Conservation (phyloP, 139 green algal genomes). For the Bryopsis sp. region DNA sequence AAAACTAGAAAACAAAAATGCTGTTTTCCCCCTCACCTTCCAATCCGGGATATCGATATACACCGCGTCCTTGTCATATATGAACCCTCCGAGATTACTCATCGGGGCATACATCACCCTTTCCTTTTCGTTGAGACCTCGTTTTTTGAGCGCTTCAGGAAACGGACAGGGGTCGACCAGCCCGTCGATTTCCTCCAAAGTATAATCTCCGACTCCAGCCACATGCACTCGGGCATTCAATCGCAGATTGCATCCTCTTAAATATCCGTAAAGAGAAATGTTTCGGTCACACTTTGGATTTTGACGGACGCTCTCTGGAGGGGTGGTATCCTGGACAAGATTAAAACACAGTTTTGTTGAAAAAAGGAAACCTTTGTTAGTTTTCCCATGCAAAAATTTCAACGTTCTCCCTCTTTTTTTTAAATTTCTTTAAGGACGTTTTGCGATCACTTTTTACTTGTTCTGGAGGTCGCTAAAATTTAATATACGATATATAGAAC, state of each 20-base stretch:
- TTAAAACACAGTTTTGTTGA: not conserved
- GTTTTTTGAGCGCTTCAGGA: slow-evolving; percentile 59
- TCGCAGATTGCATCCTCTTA: slow-evolving; percentile 78
- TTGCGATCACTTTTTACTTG: no score
- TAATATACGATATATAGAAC: no score
- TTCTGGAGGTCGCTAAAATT: no score
- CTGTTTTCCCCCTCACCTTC: slow-evolving; percentile 73
- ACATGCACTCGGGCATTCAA: slow-evolving; percentile 63
- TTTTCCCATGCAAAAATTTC: no score
- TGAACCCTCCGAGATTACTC: slow-evolving; percentile 84
- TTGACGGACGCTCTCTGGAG: slow-evolving; percentile 47
- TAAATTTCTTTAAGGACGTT: no score
- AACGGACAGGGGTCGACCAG: slow-evolving; percentile 96
- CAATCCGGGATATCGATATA: slow-evolving; percentile 97
- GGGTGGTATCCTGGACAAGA: slow-evolving; percentile 75
- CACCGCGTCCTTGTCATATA: slow-evolving; percentile 95
- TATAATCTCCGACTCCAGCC: slow-evolving; percentile 84
- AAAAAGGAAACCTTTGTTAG: no score
- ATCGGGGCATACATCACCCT: slow-evolving; percentile 94
- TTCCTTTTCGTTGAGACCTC: slow-evolving; percentile 75
- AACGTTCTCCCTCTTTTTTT: no score
- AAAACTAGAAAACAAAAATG: no score
- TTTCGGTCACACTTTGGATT: slow-evolving; percentile 77
- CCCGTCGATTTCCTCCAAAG: slow-evolving; percentile 55
- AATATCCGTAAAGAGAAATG: slow-evolving; percentile 87